Evolutionary conservation across 306 rosid species (phyloP), one percentile per base, ranked within the genome.

Genomic region (Heteromeles arbutifolia): DNA sequence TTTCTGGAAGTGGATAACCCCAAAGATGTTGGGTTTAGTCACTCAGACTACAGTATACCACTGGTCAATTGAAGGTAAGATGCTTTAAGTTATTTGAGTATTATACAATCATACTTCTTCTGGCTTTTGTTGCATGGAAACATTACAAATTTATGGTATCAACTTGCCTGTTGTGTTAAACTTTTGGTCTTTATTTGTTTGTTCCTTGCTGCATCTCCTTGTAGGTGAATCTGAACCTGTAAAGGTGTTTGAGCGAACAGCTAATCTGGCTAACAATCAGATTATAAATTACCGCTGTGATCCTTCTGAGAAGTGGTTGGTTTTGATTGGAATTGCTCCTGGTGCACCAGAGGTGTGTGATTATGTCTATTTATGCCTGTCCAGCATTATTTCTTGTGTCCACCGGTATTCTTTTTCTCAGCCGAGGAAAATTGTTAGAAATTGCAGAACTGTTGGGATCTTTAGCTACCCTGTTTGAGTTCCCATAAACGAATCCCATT

Each of bases 261-360:
- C 96, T 41, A 96, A 96, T 88, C 77, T 96, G 86, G 93, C 84
- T 48, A 96, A 84, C 88, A 96, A 96, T 84, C 99, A 96, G 86
- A 92, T 96, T 65, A 96, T 96, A 80, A 96, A 96, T 82, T 96
- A 96, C 82, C 88, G 98, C n/a, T 96, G 98, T 73, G 99, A 96
- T 78, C 96, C 97, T 80, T 71, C 97, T 21, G 99, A 96, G 80
- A 96, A 96, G 85, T 96, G 99, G 99, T 75, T 96, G 97, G 99
- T 96, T 78, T 86, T 96, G 91, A 88, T 92, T 82, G 99, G 99
- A 74, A 96, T 96, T 82, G 97, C 99, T 58, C 99, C 99, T 76
- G 99, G 99, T 83, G 87, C 98, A 53, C 92, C 97, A 31, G 99
- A 96, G 99, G 99, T 90, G 81, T 75, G 78, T 78, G 72, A 41